These are phyloP conservation scores for Jackrogersella minutella DNA, from an alignment of 495 filamentous ascomycete species.

Conservation along the genomic window DNA sequence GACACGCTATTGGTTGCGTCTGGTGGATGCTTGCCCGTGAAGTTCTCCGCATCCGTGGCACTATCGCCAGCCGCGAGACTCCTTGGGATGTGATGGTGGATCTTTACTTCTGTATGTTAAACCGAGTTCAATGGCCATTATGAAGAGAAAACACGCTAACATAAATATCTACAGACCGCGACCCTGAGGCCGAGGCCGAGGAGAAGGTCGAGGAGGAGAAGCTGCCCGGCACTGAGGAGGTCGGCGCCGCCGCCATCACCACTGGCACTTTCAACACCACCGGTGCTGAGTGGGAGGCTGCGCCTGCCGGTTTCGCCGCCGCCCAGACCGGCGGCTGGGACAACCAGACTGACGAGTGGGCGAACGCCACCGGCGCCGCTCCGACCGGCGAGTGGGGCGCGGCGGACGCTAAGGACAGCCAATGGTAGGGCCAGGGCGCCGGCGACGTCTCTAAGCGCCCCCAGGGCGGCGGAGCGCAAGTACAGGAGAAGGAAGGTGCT, in stretches of 20 bases:
- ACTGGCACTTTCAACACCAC: slow-evolving; percentile 70
- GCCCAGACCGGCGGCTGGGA: slow-evolving; percentile 80
- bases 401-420: slow-evolving; percentile 60
- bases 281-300: slow-evolving; percentile 75
- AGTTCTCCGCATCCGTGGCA: slow-evolving; percentile 97
- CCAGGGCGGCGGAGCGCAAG: neutral
- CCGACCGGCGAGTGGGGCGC: slow-evolving; percentile 74
- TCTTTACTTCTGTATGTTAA: slow-evolving; percentile 89
- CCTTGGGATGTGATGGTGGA: slow-evolving; percentile 99
- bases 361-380: slow-evolving; percentile 52
- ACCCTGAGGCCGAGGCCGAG: slow-evolving; percentile 98
- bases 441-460: too few species aligned
- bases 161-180: slow-evolving; percentile 70
- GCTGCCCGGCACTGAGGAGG: slow-evolving; percentile 82
- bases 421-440: slow-evolving; percentile 67
- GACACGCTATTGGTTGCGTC: slow-evolving; percentile 95
- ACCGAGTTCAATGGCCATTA: neutral
- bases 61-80: slow-evolving; percentile 88
- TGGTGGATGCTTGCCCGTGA: slow-evolving; percentile 99
- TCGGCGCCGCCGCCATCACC: slow-evolving; percentile 79
- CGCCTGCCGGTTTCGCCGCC: slow-evolving; percentile 67
- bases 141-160: slow-evolving; percentile 28
- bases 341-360: slow-evolving; percentile 57
- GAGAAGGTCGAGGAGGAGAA: slow-evolving; percentile 78
- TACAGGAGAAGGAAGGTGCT: neutral